phyloP scores from a whole-genome alignment of 192 early-diverging fungal genomes.

The Backusella psychrophila region DNA sequence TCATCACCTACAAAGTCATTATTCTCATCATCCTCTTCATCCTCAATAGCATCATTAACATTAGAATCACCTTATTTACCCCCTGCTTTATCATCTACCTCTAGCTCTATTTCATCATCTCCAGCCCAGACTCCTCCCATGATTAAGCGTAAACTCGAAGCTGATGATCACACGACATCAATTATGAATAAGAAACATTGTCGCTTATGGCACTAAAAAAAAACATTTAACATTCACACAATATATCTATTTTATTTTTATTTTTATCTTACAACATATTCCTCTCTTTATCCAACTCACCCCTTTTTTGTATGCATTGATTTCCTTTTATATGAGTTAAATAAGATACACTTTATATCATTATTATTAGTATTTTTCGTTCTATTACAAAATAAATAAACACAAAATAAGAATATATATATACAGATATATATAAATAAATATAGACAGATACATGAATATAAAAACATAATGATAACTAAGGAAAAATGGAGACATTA shows the following conservation, averaged over 20 bases:
- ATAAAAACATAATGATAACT: not conserved
- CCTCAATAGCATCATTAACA: not conserved
- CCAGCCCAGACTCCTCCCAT: constrained; percentile 23
- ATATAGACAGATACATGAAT: not conserved
- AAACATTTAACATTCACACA: not conserved
- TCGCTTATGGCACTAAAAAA: constrained; percentile 9
- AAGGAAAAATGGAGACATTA: not conserved
- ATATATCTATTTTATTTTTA: not conserved
- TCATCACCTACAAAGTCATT: not conserved
- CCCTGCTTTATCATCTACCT: constrained; percentile 9
- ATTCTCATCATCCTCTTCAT: not conserved
- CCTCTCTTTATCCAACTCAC: not conserved
- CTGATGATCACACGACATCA: not conserved
- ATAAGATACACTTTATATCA: not conserved
- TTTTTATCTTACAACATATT: not conserved
- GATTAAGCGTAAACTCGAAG: constrained; percentile 3
- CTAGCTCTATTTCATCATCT: constrained; percentile 23
- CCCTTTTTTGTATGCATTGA: not conserved
- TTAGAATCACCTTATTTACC: constrained; percentile 2
- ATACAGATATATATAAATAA: not conserved
- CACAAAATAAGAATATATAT: not conserved
- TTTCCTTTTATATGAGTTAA: not conserved
- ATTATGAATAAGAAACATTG: constrained; percentile 10
- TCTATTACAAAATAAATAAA: not conserved
- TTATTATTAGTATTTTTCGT: not conserved